Conservation (phyloP, 2,329 filamentous ascomycete species). For the Alternaria conjuncta region DNA sequence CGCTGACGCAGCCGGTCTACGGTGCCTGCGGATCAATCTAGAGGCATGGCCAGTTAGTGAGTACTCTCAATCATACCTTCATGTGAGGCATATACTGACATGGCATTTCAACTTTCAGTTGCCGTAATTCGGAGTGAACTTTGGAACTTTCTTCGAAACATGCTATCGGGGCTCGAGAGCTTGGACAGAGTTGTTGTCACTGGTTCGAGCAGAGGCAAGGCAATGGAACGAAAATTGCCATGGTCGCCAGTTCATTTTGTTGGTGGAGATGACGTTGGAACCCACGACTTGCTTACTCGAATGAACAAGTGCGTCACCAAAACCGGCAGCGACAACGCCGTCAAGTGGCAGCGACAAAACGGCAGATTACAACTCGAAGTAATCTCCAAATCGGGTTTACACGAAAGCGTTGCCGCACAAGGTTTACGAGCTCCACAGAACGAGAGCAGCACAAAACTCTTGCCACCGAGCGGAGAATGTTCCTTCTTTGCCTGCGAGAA, state of each 20-base stretch:
- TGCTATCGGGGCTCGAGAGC: constrained; percentile 35
- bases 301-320: constrained; percentile 40
- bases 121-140: constrained; percentile 37
- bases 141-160: constrained; percentile 40
- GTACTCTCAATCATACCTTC: not conserved
- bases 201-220: constrained; percentile 40
- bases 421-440: constrained; percentile 22
- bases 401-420: constrained; percentile 20
- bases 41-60: constrained; percentile 38
- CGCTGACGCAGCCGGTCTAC: constrained; percentile 38
- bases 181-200: constrained; percentile 43
- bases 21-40: constrained; percentile 45
- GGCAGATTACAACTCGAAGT: constrained; percentile 43
- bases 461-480: constrained; percentile 38
- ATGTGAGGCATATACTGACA: not conserved
- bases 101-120: constrained; percentile 7
- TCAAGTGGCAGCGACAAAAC: constrained; percentile 39
- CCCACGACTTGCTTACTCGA: constrained; percentile 39
- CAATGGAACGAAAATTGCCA: constrained; percentile 39
- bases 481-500: constrained; percentile 37
- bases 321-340: constrained; percentile 28
- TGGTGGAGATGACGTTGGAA: constrained; percentile 45
- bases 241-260: constrained; percentile 49
- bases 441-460: constrained; percentile 24
- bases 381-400: constrained; percentile 26